Evolutionary conservation across 306 rosid genomes (phyloP), one percentile per base, ranked within the genome.

Genomic region (Urtica urens): DNA sequence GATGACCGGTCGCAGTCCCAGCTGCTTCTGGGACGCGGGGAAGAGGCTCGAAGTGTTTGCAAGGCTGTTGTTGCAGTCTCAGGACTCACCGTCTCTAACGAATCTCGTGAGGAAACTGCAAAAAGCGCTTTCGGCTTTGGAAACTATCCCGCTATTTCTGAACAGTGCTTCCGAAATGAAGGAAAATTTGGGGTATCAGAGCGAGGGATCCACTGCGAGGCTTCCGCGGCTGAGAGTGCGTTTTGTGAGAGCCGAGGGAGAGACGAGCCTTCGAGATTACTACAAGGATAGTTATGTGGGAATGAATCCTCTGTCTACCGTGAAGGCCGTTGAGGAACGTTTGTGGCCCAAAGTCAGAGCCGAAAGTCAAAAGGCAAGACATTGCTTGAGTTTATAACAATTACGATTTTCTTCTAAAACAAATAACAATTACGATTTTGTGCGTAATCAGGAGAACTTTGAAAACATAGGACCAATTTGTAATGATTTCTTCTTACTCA

Each of bases 31-130:
- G 16, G 59, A 62, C 51, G 65, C 75, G 55, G 94, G 75, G 64
- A 80, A 75, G 66, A 82, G 94, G 45, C 82, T 92, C 69, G 94
- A 79, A 78, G 73, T 64, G 45, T 68, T 85, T 26, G 79, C 96
- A 23, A 79, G 78, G 74, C 66, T 73, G 22, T 77, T 78, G 46
- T 65, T 70, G 46, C 57, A 72, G 53, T 58, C 58, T 51, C 63
- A 75, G 51, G 81, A 73, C 49, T 66, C 68, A 18, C 48, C 48
- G 26, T 75, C 79, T 28, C 65, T 39, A 10, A 77, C 69, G n/a
- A 49, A 69, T 48, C 55, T 92, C 60, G 58, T 79, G 47, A 77
- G 70, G 59, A 92, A 74, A 68, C 65, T 92, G 60, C 94, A 79
- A 61, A 71, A 62, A 53, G 81, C 78, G n/a, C 73, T 86, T 49